Percentiles rank a stretch among this genome's conserved stretches.
Conservation (phyloP, 441 rosid species). For the Aleurites moluccanus region DNA sequence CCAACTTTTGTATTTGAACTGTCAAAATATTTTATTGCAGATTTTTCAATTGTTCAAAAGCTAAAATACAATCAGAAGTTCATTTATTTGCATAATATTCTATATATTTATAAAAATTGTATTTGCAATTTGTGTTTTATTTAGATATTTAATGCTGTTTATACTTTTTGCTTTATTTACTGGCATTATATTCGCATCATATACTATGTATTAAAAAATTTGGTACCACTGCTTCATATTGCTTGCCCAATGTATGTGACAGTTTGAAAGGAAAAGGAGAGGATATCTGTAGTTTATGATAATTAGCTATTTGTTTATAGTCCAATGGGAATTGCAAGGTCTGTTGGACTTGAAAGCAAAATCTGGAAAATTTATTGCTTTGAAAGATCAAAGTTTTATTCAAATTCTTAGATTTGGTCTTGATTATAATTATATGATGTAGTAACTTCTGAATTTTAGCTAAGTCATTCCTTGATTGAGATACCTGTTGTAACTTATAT, state of each 20-base stretch:
- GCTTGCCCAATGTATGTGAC: background rate
- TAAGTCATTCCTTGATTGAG: background rate
- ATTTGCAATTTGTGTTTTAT: background rate
- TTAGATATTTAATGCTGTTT: background rate
- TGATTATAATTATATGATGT: background rate
- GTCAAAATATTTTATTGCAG: background rate
- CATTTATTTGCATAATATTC: background rate
- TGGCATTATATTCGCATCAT: background rate
- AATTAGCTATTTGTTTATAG: constrained; percentile 1
- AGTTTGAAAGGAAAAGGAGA: background rate
- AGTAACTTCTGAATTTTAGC: background rate
- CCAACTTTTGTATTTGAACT: constrained; percentile 6
- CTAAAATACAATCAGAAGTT: background rate
- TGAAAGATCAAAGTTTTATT: constrained; percentile 1
- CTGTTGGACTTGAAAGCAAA: background rate
- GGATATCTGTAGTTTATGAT: background rate
- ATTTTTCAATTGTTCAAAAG: background rate
- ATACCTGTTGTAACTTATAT: background rate
- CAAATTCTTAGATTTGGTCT: background rate
- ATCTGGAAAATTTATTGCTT: background rate
- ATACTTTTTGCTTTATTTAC: background rate
- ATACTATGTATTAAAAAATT: background rate
- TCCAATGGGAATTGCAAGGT: background rate
- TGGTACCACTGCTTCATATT: background rate
- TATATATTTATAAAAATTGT: background rate